Percentiles rank a stretch among this genome's conserved stretches.
These are phyloP conservation scores for Articulospora tetracladia DNA, from an alignment of 495 filamentous ascomycete species.

Conservation along the genomic window DNA sequence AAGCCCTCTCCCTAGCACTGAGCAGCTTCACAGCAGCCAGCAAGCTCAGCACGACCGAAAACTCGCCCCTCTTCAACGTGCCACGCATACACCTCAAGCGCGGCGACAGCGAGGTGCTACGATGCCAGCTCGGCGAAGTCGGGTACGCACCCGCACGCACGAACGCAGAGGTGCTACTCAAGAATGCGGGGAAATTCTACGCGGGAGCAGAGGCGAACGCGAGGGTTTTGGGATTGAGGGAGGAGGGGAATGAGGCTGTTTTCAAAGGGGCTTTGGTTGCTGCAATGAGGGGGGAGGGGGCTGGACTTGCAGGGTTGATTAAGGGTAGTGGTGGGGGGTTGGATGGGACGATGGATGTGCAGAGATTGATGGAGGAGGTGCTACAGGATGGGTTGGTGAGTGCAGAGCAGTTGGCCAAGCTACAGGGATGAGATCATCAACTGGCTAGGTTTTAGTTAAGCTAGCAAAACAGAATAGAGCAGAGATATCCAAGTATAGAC, in stretches of 20 bases:
- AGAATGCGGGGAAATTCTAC: conserved; percentile 64
- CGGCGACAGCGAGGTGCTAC: conserved; percentile 59
- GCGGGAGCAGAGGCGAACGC: conserved; percentile 48
- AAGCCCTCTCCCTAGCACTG: conserved; percentile 42
- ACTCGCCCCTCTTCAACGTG: conserved; percentile 30
- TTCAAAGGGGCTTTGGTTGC: conserved; percentile 18
- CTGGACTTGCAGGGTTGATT: not conserved
- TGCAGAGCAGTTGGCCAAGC: not conserved
- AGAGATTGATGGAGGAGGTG: conserved; percentile 7
- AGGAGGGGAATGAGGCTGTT: conserved; percentile 39
- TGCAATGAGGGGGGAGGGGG: not conserved
- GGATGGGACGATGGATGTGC: not conserved
- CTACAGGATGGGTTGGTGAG: conserved; percentile 15
- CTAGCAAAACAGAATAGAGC: not conserved
- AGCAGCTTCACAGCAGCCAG: conserved; percentile 48
- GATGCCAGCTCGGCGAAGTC: conserved; percentile 42
- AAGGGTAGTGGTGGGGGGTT: not conserved
- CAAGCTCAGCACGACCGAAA: conserved; percentile 42
- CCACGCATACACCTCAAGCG: conserved; percentile 57
- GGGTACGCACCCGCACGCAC: conserved; percentile 36
- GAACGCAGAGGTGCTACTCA: conserved; percentile 45
- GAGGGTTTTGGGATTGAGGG: conserved; percentile 29
- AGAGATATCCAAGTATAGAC: too few species aligned
- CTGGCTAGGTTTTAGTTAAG: not conserved
- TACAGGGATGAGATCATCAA: not conserved